Base-by-base conservation (phyloP, 2,329 filamentous ascomycete species). In the Polychaeton citri region DNA sequence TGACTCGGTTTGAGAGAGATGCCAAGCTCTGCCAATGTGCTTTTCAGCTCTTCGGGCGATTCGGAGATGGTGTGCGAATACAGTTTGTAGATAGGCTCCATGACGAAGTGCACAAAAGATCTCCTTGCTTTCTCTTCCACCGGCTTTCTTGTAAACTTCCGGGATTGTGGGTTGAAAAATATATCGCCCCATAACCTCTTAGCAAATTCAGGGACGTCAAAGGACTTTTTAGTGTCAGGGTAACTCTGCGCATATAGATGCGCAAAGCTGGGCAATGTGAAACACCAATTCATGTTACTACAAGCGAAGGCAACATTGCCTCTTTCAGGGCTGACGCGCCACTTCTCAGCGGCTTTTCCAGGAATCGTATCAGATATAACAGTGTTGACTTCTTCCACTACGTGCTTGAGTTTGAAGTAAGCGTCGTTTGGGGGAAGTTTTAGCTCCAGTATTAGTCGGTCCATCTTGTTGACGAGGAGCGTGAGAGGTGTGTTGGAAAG, bases 381-480 rank as follows among this genome's bases (percentile, higher is more conserved):
- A 1, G 85, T 94, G 62, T 98, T 98, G 60, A 98, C 87, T 60
- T 96, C 85, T 59, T 98, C 90, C 36, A 98, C 76, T n/a, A 95
- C 86, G 58, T 96, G 87, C 63, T 95, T 96, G 37, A 98, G 69
- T 68, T 98, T 98, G 70, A 95, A 96, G 64, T 98, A 98, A 9
- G 90, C 90, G 55, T 98, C 90, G 45, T 79, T 84, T 2, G 90
- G 90, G 2, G 90, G 90, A 10, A 98, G 71, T 58, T 93, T 93
- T 34, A 98, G 68, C 62, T 98, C 90, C 32, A 98, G 63, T 43
- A 98, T 94, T 41, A 98, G 65, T 17, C 90, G 78, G 51, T 98
- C 90, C 76, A 98, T 81, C 65, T 98, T 98, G 71, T 96, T 98
- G 62, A 98, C 72, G 38, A 98, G 76, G 42, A 98, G 66, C 1